These are phyloP conservation scores for Skeletonema marinoi DNA, from an alignment of 108 stramenopile genomes.

Conservation along the genomic window DNA sequence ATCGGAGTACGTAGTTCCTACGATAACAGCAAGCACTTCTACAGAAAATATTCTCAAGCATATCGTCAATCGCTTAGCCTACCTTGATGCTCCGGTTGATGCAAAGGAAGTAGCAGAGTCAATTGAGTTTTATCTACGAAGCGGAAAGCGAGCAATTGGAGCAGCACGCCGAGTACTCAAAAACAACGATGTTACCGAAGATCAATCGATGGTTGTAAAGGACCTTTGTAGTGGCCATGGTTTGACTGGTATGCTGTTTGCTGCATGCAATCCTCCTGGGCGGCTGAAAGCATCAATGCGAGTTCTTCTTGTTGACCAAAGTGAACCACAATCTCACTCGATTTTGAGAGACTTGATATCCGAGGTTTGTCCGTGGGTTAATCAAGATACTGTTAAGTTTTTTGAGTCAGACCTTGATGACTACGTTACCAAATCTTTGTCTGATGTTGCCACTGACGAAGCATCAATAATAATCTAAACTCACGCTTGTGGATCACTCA, in stretches of 20 bases:
- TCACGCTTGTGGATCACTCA: slow-evolving; percentile 55
- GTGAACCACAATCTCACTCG: slow-evolving; percentile 50
- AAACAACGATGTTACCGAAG: neutral
- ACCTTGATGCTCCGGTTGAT: slow-evolving; percentile 59
- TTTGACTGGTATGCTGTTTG: slow-evolving; percentile 58
- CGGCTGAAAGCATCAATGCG: neutral
- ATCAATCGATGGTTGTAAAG: slow-evolving; percentile 28
- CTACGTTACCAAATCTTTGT: slow-evolving; percentile 1
- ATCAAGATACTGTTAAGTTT: slow-evolving; percentile 18
- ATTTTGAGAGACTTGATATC: slow-evolving; percentile 44
- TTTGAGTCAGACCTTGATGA: slow-evolving; percentile 25
- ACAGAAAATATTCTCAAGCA: slow-evolving; percentile 48
- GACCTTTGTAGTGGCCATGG: slow-evolving; percentile 63
- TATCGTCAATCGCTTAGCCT: slow-evolving; percentile 53
- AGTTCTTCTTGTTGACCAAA: slow-evolving; percentile 40
- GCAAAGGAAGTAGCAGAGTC: slow-evolving; percentile 59
- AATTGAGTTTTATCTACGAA: slow-evolving; percentile 56
- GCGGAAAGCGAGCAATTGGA: slow-evolving; percentile 48
- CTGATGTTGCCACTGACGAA: neutral
- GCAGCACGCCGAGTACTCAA: slow-evolving; percentile 34
- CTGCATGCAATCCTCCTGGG: slow-evolving; percentile 60
- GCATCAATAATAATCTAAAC: slow-evolving; percentile 49
- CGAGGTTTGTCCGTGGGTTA: slow-evolving; percentile 60
- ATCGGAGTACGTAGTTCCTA: neutral
- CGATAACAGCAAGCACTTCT: slow-evolving; percentile 24